Base-by-base conservation (phyloP, 192 early-diverging fungal species). In the Backusella circina region DNA sequence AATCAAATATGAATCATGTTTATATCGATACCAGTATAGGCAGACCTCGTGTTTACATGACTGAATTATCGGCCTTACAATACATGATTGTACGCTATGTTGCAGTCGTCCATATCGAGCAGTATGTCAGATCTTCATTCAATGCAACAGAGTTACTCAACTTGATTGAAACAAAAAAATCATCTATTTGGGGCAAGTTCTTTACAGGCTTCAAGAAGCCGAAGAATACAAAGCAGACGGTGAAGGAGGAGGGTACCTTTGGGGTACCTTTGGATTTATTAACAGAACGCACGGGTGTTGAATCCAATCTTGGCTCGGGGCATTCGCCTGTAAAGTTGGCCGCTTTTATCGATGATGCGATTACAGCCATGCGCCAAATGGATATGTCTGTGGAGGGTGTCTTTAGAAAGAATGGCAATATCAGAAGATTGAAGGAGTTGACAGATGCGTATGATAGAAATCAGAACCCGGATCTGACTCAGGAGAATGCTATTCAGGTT, bases 401-500 rank as follows among this genome's bases (percentile, higher is more conserved):
- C 3, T 99, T 99, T 87, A 85, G 98, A 75, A 98, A 98, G 85
- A 99, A 98, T 78, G 98, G 98, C 6, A 99, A 99, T 77, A 97
- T 99, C 75, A 84, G 95, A 69, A 82, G 94, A 30, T 82, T 98
- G 61, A 97, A 96, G 67, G 93, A 94, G 44, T 75, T 96, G 18
- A 89, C 91, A 5, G 97, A 97, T 54, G 78, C 88, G 0, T 88
- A 98, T 32, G 97, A 99, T 81, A 88, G 87, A 80, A 90, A 98
- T 80, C 92, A 91, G 8, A 68, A 71, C 23, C 90, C 93, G 9
- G 91, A 93, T 65, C 75, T 95, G 41, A 81, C 82, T 7, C 88
- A 90, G 38, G 92, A 93, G 23, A 93, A 93, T 71, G 88, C 92
- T 7, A 91, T 99, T 61, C 97, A 98, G 79, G 88, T 98, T 31